Conservation (phyloP, 768 basidiomycete genomes). For the Udeniomyces megalosporus region DNA sequence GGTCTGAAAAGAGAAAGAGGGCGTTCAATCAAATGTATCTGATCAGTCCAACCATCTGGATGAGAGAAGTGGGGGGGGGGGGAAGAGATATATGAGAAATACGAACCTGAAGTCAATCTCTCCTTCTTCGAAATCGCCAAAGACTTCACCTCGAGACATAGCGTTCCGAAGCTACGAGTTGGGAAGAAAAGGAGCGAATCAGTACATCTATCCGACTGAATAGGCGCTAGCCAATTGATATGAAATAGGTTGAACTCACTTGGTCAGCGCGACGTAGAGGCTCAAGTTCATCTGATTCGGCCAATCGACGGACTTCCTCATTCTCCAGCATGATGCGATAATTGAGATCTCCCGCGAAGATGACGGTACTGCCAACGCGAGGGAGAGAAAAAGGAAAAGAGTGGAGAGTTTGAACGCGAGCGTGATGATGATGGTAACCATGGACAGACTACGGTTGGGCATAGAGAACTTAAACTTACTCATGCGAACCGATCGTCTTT, state of each 20-base stretch:
- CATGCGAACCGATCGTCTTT: slow-evolving; percentile 72
- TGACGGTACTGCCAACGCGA: slow-evolving; percentile 60
- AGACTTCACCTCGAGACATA: slow-evolving; percentile 58
- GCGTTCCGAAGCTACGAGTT: slow-evolving; percentile 46
- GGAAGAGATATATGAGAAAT: no score
- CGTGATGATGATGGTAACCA: neutral
- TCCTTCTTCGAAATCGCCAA: slow-evolving; percentile 72
- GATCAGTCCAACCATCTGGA: no score
- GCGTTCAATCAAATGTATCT: neutral
- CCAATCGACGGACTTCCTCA: slow-evolving; percentile 54
- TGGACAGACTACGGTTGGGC: neutral
- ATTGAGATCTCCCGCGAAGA: slow-evolving; percentile 83
- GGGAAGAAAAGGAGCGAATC: neutral
- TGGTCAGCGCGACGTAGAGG: slow-evolving; percentile 69
- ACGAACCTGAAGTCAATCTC: slow-evolving; percentile 54
- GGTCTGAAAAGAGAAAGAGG: slow-evolving; percentile 35
- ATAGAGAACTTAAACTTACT: slow-evolving; percentile 53
- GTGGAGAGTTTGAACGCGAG: neutral
- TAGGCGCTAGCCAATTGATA: no score
- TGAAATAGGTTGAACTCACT: slow-evolving; percentile 33
- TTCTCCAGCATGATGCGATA: slow-evolving; percentile 84
- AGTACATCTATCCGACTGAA: neutral
- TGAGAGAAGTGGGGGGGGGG: no score
- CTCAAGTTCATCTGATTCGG: slow-evolving; percentile 50
- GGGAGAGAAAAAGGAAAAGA: no score